Base-by-base conservation (phyloP, 768 basidiomycete genomes). In the Rhizopogon vesiculosus region DNA sequence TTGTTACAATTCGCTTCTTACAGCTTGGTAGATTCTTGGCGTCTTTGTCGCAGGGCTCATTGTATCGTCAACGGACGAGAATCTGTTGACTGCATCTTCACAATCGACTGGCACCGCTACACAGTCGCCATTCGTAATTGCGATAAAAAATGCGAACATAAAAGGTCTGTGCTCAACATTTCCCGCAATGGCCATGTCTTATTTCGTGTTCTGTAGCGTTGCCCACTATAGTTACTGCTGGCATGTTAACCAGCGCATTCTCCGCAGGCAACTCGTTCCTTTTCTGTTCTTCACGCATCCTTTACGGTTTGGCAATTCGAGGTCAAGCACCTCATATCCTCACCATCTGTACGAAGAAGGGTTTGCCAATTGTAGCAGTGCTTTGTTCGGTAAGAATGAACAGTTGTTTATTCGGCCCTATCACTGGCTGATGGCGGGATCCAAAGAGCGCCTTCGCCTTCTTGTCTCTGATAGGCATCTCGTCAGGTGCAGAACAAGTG, bases 51-150 rank as follows among this genome's bases (percentile, higher is more conserved):
- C 86, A 43, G 89, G 89, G 54, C 82, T 93, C 82, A 77, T 91
- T 50, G 88, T 93, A 40, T 79, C 87, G 0, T 87, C 77, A 64
- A 72, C 83, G 62, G 82, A 91, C 63, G 59, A 65, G 0, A 63
- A 67, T 10, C 73, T 89, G 44, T 73, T 86, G 48, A 25, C 1
- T 25, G 18, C 22, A 22, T 22, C 10, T 33, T 31, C 8, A n/a
- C 16, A 33, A 52, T 54, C 51, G 12, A 31, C 75, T 28, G 82
- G 83, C 49, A 89, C 80, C 43, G 89, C 88, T 12, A 80, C 87
- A 0, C 63, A 84, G 52, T 90, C 88, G 1, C 91, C 91, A 6
- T 94, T 88, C 69, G 90, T 93, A 56, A 87, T 93, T 57, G 90
- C 89, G 7, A 84, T 92, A 59, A 78, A 69, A 39, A 75, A 77